Percentiles rank a stretch among this genome's conserved stretches.
Conservation (phyloP, 1,284 basidiomycete species). For the Malassezia cuniculi region DNA sequence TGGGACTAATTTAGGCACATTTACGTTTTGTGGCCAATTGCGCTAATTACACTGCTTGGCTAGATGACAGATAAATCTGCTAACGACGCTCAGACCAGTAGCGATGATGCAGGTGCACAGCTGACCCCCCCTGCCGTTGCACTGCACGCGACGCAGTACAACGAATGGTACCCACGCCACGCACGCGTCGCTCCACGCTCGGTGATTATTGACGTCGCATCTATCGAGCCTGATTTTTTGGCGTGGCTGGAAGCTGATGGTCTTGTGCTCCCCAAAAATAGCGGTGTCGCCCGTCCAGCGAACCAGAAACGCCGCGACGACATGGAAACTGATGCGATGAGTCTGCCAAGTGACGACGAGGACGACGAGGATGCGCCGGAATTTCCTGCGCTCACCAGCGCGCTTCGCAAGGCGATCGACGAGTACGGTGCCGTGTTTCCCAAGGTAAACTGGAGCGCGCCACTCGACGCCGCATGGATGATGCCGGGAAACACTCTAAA, state of each 20-base stretch:
- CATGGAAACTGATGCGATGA: conserved; percentile 49
- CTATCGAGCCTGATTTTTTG: conserved; percentile 56
- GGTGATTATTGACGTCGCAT: conserved; percentile 56
- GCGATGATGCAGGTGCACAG: too few species aligned
- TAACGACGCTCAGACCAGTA: too few species aligned
- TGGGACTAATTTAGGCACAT: background rate
- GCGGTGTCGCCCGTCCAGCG: conserved; percentile 53
- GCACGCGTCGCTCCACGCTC: conserved; percentile 61
- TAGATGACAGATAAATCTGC: too few species aligned
- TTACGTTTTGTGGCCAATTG: too few species aligned
- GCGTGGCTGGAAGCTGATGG: conserved; percentile 66
- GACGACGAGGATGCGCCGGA: conserved; percentile 35
- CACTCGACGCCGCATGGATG: conserved; percentile 71
- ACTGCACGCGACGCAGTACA: conserved; percentile 54
- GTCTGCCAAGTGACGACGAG: conserved; percentile 48
- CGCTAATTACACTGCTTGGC: too few species aligned
- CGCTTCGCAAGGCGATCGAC: conserved; percentile 58
- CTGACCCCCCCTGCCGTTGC: conserved; percentile 56
- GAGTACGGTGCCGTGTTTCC: conserved; percentile 72
- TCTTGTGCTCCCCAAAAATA: conserved; percentile 67
- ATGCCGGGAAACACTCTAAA: conserved; percentile 72
- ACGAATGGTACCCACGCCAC: conserved; percentile 72
- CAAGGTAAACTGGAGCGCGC: conserved; percentile 50
- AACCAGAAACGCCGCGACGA: background rate
- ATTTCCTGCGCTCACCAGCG: conserved; percentile 54